Base-by-base conservation (phyloP, 78 protist genomes). In the Cavenderia fasciculata region DNA sequence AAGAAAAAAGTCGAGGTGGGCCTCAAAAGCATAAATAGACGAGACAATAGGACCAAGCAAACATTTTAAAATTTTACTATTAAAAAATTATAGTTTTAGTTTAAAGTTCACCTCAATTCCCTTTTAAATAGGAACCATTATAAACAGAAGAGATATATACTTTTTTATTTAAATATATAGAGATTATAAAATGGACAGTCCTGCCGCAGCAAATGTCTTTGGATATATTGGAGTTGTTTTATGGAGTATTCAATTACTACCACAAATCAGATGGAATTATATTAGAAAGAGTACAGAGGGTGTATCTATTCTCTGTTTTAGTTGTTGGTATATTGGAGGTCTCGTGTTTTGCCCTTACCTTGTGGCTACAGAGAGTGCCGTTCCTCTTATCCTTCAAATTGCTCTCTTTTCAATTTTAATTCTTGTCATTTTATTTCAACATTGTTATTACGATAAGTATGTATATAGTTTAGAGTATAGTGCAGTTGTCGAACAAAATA, bases 281-380 rank as follows among this genome's bases (percentile, higher is more conserved):
- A 12, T 66, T 43, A 66, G 74, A 66, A 66, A 66, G 56, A 66
- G 74, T 66, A 66, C 74, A 66, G 74, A 66, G 11, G 74, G 74
- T 66, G 74, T 66, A 12, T 66, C 74, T 21, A 43, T 66, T 1
- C 5, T 66, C 1, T 66, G 74, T 38, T 66, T 66, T 44, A 36
- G 57, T 1, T 66, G 34, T 66, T 66, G 74, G 74, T 38, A 43
- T 66, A 1, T 66, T n/a, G 49, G 57, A 23, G 74, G 74, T 66
- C 56, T 66, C 4, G 46, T 66, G 2, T 14, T 66, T 6, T 51
- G 57, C 3, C 74, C 74, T n/a, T 66, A 66, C 25, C 10, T 66
- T 7, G 74, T 66, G 1, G 74, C 33, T 5, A 66, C 74, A 2
- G 56, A 66, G 12, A 66, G 44, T 23, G 38, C 57, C 2, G 57